Evolutionary conservation across 2,329 filamentous ascomycete species (phyloP).

Genomic region (Trichoderma semiorbis): DNA sequence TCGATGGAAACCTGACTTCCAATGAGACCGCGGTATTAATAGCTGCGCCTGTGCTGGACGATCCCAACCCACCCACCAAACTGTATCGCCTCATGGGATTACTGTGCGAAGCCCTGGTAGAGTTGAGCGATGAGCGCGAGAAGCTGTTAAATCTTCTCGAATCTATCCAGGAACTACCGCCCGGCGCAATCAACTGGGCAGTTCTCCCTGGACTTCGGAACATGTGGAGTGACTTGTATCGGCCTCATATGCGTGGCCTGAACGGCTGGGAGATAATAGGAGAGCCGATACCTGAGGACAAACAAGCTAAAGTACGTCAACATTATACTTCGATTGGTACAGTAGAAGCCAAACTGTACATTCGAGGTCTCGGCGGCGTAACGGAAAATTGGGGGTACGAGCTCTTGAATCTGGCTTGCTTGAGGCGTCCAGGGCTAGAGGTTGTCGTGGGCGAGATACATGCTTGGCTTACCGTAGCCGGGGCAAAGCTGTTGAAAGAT

Average conservation of each 20-base stretch:
- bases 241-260: neutral
- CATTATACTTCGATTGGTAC: neutral
- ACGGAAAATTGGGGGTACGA: conserved; percentile 1
- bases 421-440: neutral
- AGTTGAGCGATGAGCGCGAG: neutral
- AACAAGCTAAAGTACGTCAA: neutral
- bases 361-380: neutral
- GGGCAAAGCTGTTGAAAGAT: neutral
- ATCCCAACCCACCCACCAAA: neutral
- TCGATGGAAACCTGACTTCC: neutral
- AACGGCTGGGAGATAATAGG: conserved; percentile 6
- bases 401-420: neutral
- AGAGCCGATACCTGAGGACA: neutral
- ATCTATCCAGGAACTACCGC: neutral
- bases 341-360: conserved; percentile 2
- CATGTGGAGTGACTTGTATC: neutral
- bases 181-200: neutral
- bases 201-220: neutral
- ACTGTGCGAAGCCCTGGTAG: neutral
- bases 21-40: neutral
- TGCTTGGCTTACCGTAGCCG: neutral
- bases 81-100: neutral
- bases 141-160: neutral
- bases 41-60: neutral
- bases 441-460: conserved; percentile 5